phyloP scores from a whole-genome alignment of 768 basidiomycete species.

The Strobilomyces confusus region DNA sequence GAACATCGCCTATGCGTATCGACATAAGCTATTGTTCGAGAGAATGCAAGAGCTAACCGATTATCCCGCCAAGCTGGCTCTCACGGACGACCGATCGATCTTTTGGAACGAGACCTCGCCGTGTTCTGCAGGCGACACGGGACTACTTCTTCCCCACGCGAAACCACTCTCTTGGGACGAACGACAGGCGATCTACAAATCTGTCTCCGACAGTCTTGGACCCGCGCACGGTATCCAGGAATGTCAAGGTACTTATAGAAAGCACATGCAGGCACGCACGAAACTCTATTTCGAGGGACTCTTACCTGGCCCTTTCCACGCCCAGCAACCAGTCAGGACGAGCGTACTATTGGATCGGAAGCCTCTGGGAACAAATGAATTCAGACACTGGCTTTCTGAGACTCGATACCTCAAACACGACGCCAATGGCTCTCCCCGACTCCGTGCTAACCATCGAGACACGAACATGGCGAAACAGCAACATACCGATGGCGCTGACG shows the following conservation, averaged over 20 bases:
- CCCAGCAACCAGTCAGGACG: constrained; percentile 12
- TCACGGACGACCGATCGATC: constrained; percentile 8
- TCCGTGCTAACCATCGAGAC: constrained; percentile 12
- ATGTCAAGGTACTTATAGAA: constrained; percentile 47
- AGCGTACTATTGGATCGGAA: constrained; percentile 11
- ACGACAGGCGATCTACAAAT: constrained; percentile 48
- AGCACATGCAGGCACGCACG: constrained; percentile 47
- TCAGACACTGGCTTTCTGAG: constrained; percentile 32
- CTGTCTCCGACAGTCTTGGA: constrained; percentile 47
- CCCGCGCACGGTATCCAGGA: constrained; percentile 45
- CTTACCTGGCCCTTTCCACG: constrained; percentile 15
- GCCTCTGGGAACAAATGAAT: constrained; percentile 21
- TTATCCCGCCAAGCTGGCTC: constrained; percentile 6
- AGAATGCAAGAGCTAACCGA: constrained; percentile 24
- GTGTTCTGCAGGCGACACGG: constrained; percentile 18
- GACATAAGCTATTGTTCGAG: constrained; percentile 25
- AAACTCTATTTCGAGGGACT: constrained; percentile 47
- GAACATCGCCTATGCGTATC: constrained; percentile 28
- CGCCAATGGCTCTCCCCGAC: constrained; percentile 11
- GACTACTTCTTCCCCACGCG: constrained; percentile 14
- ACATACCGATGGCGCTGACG: constrained; percentile 1
- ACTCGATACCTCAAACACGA: constrained; percentile 23
- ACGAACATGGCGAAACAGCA: constrained; percentile 9
- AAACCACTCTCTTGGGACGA: constrained; percentile 41
- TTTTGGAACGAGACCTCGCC: constrained; percentile 17